Conservation (phyloP, 176 grass and related monocot genomes). For the Pharus latifolius region DNA sequence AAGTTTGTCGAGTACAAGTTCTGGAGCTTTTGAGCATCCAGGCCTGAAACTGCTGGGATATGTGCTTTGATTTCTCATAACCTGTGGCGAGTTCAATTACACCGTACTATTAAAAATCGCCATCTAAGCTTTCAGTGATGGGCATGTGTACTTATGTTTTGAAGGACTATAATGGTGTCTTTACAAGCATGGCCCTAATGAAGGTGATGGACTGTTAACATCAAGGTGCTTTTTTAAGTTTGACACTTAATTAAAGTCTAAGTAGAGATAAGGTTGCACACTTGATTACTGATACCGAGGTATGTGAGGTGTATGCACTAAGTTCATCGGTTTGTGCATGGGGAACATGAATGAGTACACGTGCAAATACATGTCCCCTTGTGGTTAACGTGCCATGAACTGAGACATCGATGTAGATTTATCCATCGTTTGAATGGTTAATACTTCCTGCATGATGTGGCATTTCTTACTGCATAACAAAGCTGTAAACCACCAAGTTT, state of each 20-base stretch:
- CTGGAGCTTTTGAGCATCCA: background rate
- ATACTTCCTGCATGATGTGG: background rate
- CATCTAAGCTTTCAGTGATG: background rate
- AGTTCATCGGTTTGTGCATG: background rate
- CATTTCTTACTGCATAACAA: background rate
- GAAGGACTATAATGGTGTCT: background rate
- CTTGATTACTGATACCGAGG: background rate
- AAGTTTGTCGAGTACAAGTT: background rate
- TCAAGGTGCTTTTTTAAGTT: background rate
- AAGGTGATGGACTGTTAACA: background rate
- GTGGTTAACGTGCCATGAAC: conserved; percentile 15
- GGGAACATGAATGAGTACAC: background rate
- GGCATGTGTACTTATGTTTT: background rate
- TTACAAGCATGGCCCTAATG: background rate
- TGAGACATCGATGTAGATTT: background rate
- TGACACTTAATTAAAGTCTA: background rate
- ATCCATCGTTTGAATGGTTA: background rate
- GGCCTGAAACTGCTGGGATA: background rate
- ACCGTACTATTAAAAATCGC: background rate
- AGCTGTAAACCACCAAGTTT: no score
- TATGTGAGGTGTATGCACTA: background rate
- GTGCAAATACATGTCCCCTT: background rate
- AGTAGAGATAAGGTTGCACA: background rate
- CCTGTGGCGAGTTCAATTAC: background rate
- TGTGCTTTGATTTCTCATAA: background rate